These are phyloP conservation scores for Esteya vermicola DNA, from an alignment of 2,329 filamentous ascomycete genomes.

Conservation along the genomic window DNA sequence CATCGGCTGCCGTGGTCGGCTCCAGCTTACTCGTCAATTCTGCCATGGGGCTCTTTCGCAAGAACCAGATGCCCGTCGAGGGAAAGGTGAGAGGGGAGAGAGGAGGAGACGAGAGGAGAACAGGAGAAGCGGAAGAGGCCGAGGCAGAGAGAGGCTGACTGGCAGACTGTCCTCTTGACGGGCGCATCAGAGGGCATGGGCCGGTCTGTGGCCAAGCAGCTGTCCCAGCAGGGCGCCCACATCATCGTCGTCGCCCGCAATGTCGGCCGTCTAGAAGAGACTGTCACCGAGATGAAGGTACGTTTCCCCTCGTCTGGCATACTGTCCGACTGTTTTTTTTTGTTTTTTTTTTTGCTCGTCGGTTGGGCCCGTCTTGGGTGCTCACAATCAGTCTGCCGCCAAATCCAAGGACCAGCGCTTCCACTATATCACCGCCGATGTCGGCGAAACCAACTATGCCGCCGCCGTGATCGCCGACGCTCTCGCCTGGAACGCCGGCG, in stretches of 20 bases:
- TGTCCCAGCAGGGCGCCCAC: conserved; percentile 74
- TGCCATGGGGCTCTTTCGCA: conserved; percentile 55
- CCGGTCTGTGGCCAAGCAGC: conserved; percentile 54
- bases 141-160: conserved; percentile 2
- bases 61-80: conserved; percentile 71
- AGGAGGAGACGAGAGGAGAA: no score
- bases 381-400: conserved; percentile 41
- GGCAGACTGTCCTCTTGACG: conserved; percentile 77
- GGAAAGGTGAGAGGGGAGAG: conserved; percentile 50
- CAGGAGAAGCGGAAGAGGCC: not conserved
- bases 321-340: not conserved
- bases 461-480: conserved; percentile 55
- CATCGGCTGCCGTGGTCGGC: conserved; percentile 18
- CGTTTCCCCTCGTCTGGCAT: not conserved
- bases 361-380: no score
- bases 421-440: conserved; percentile 70
- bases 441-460: conserved; percentile 57
- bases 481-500: conserved; percentile 62
- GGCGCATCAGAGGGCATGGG: conserved; percentile 93
- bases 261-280: conserved; percentile 55
- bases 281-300: conserved; percentile 52
- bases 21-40: conserved; percentile 17
- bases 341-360: not conserved
- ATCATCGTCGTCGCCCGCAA: conserved; percentile 75
- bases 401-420: conserved; percentile 62